These are phyloP conservation scores for Amanita fuliginea DNA, from an alignment of 768 basidiomycete species.

Conservation along the genomic window DNA sequence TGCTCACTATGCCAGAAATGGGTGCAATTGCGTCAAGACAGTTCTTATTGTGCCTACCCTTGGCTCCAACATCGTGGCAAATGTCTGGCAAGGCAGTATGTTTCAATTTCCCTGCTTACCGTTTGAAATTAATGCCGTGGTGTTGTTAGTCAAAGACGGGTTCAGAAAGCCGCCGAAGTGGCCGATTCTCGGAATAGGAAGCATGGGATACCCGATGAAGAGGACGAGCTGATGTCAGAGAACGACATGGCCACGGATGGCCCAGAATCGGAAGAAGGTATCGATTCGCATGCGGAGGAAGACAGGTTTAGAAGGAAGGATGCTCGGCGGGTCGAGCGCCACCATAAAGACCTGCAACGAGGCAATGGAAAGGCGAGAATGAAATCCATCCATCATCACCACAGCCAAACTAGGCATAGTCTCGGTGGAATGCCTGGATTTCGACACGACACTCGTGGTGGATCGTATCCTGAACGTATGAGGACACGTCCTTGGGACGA, in stretches of 20 bases:
- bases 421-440: constrained; percentile 4
- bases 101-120: constrained; percentile 5
- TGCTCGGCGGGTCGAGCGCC: constrained; percentile 10
- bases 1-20: constrained; percentile 70
- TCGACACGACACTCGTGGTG: constrained; percentile 4
- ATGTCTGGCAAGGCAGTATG: constrained; percentile 63
- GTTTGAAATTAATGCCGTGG: neutral
- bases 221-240: constrained; percentile 20
- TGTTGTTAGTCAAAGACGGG: constrained; percentile 38
- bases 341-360: constrained; percentile 5
- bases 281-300: constrained; percentile 14
- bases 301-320: constrained; percentile 13
- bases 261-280: constrained; percentile 18
- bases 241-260: constrained; percentile 10
- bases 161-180: constrained; percentile 44
- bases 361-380: constrained; percentile 8
- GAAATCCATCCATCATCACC: constrained; percentile 2
- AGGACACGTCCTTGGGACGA: constrained; percentile 1
- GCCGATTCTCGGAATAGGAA: constrained; percentile 27
- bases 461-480: neutral
- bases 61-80: constrained; percentile 74
- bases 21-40: constrained; percentile 75
- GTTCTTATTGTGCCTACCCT: constrained; percentile 71
- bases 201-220: constrained; percentile 10
- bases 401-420: constrained; percentile 7